Conservation (phyloP, 768 basidiomycete species). For the Chalciporus piperatus region DNA sequence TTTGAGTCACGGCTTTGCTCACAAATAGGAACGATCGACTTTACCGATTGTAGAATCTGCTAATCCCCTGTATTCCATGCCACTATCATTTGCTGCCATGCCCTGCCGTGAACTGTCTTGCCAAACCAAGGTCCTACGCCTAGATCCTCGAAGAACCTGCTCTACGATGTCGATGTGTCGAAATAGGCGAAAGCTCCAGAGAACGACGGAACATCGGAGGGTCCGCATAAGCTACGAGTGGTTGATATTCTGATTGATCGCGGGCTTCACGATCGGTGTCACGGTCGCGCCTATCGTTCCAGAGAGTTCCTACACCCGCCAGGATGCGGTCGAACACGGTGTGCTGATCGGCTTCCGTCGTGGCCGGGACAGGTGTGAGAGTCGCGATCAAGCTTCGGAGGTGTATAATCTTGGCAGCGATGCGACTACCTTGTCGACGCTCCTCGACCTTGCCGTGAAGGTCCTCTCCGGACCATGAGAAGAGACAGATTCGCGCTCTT, state of each 20-base stretch:
- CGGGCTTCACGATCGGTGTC: background rate
- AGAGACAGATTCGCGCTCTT: constrained; percentile 14
- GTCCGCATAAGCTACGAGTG: constrained; percentile 1
- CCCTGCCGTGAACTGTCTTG: background rate
- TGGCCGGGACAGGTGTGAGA: constrained; percentile 23
- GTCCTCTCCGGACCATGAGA: constrained; percentile 1
- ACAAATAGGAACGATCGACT: background rate
- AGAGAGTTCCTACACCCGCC: constrained; percentile 17
- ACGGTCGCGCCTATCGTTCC: constrained; percentile 16
- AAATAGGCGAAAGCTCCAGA: constrained; percentile 7
- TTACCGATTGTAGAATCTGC: background rate
- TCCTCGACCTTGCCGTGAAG: background rate
- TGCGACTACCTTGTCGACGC: constrained; percentile 13
- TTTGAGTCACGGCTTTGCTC: background rate
- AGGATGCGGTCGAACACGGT: constrained; percentile 21
- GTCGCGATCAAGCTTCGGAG: constrained; percentile 17
- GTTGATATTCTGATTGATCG: constrained; percentile 4
- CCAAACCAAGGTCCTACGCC: background rate
- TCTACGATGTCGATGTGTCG: constrained; percentile 14
- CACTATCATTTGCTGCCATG: background rate
- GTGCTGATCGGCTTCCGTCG: constrained; percentile 11
- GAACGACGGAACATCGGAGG: constrained; percentile 4
- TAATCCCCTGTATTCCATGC: background rate
- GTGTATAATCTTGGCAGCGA: constrained; percentile 21
- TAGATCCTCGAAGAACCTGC: constrained; percentile 22